phyloP scores from a whole-genome alignment of 148 eudicot species.

The Linanthus parryae region DNA sequence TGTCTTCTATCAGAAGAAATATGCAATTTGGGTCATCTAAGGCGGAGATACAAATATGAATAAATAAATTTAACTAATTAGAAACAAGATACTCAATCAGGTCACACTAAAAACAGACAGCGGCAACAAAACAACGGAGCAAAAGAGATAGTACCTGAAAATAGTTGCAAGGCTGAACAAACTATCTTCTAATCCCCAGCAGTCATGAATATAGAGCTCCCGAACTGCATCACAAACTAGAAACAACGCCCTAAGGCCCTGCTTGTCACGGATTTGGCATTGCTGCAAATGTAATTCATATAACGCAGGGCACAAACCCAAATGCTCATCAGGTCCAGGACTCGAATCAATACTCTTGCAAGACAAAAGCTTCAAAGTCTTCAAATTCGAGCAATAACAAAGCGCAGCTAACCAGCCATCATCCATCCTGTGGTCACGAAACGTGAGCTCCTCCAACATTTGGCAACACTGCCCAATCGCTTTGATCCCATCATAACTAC shows the following conservation, averaged over 20 bases:
- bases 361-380: constrained; percentile 66
- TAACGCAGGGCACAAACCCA: constrained; percentile 60
- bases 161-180: constrained; percentile 48
- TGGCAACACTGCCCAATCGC: constrained; percentile 94
- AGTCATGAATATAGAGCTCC: constrained; percentile 62
- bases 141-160: constrained; percentile 88
- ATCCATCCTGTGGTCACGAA: constrained; percentile 69
- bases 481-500: constrained; percentile 96
- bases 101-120: too few relatives aligned
- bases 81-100: too few relatives aligned
- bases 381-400: constrained; percentile 71
- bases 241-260: constrained; percentile 62
- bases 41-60: too few relatives aligned
- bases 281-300: constrained; percentile 71
- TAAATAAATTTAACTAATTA: too few relatives aligned
- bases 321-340: constrained; percentile 83
- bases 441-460: constrained; percentile 84
- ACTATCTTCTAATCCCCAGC: constrained; percentile 90
- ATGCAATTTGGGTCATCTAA: too few relatives aligned
- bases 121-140: too few relatives aligned
- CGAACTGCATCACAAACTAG: constrained; percentile 57
- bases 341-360: constrained; percentile 57
- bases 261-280: constrained; percentile 68
- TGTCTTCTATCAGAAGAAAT: too few relatives aligned
- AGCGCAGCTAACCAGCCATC: constrained; percentile 95